These are phyloP conservation scores for Diaporthe australafricana DNA, from an alignment of 2,329 filamentous ascomycete species.

Conservation along the genomic window DNA sequence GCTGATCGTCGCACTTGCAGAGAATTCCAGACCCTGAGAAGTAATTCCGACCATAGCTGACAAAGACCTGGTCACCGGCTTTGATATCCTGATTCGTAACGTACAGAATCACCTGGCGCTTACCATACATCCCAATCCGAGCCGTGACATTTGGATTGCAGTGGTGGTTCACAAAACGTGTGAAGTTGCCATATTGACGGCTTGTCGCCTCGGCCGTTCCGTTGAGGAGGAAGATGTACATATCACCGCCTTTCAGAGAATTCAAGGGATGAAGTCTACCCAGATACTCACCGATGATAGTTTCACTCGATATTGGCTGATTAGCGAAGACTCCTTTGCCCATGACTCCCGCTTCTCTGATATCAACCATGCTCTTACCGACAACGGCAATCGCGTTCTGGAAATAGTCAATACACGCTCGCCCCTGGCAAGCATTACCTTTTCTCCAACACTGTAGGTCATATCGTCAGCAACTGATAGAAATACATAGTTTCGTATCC, in stretches of 20 bases:
- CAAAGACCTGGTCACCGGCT: not conserved
- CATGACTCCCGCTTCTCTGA: not conserved
- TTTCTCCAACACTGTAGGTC: not conserved
- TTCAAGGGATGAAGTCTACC: not conserved
- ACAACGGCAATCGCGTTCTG: not conserved
- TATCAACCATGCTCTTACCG: not conserved
- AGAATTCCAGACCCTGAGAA: not conserved
- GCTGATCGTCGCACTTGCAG: not conserved
- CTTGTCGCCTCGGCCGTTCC: not conserved
- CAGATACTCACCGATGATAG: conserved; percentile 8
- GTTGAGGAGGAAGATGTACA: not conserved
- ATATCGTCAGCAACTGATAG: not conserved
- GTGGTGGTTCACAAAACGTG: conserved; percentile 17
- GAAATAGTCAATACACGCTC: not conserved
- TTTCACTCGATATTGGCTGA: not conserved
- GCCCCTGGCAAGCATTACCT: not conserved
- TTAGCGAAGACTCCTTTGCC: conserved; percentile 18
- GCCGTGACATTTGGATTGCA: not conserved
- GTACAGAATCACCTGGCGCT: not conserved
- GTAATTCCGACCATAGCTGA: not conserved
- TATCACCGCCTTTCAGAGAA: not conserved
- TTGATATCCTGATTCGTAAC: not conserved
- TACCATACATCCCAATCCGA: not conserved
- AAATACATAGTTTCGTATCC: too few relatives aligned
- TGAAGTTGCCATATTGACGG: not conserved